A percentile compares a stretch with the other conserved stretches of the same genome.
Conservation (phyloP, 148 eudicot genomes). For the Linanthus parryae region DNA sequence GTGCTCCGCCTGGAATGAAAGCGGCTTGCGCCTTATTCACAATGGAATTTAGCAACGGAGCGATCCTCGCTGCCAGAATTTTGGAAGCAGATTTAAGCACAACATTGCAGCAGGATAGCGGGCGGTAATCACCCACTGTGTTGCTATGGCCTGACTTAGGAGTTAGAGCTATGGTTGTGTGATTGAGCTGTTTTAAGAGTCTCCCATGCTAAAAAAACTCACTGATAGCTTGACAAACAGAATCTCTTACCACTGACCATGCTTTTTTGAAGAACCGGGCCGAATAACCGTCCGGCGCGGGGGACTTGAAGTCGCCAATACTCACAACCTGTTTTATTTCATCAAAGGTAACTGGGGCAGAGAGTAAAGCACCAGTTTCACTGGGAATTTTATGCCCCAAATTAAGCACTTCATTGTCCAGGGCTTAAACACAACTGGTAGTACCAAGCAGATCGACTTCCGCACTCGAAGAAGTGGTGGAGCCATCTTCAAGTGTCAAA, state of each 20-base stretch:
- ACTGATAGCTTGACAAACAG: not conserved
- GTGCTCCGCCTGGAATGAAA: not conserved
- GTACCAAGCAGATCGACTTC: not conserved
- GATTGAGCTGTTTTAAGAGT: not conserved
- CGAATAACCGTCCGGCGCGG: not conserved
- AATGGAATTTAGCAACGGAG: not conserved
- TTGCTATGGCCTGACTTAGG: not conserved
- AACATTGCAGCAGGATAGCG: not conserved
- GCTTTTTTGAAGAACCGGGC: conserved; percentile 1
- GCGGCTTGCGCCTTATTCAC: not conserved
- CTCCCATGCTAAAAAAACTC: not conserved
- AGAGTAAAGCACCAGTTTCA: not conserved
- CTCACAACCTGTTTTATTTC: not conserved
- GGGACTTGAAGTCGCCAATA: not conserved
- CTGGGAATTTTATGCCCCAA: not conserved
- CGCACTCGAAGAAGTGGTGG: not conserved
- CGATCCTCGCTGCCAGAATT: not conserved
- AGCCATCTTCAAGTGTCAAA: not conserved
- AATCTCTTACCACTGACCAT: not conserved
- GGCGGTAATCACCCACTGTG: not conserved
- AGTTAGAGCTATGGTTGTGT: not conserved
- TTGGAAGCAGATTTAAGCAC: not conserved
- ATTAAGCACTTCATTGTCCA: not conserved
- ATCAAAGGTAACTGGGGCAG: not conserved
- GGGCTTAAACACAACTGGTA: not conserved